These are phyloP conservation scores for Raphanus raphanistrum DNA, from an alignment of 345 rosid species.

Conservation along the genomic window DNA sequence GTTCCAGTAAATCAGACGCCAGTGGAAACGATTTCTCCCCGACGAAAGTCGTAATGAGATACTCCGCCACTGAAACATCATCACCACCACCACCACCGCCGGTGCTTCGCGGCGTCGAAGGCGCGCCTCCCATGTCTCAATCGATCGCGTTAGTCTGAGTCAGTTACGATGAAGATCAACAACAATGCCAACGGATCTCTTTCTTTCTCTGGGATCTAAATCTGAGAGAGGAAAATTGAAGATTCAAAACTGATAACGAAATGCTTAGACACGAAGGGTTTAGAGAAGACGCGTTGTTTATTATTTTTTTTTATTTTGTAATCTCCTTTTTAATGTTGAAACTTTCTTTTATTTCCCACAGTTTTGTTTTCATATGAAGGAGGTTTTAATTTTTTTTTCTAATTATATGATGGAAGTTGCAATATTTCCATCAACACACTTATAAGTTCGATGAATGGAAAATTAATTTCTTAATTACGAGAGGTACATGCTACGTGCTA, in stretches of 20 bases:
- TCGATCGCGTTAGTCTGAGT: constrained; percentile 35
- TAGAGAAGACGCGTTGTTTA: not conserved
- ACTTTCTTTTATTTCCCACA: too few relatives aligned
- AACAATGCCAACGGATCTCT: constrained; percentile 20
- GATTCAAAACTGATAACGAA: constrained; percentile 11
- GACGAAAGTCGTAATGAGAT: constrained; percentile 73
- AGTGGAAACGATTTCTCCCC: constrained; percentile 93
- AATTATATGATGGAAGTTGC: not conserved
- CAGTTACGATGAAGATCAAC: constrained; percentile 29
- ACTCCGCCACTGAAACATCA: constrained; percentile 54
- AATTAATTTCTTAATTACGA: not conserved
- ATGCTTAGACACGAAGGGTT: constrained; percentile 43
- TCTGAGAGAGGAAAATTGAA: constrained; percentile 22
- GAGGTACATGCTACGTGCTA: constrained; percentile 25
- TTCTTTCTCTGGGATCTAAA: constrained; percentile 36
- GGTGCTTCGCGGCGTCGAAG: constrained; percentile 73
- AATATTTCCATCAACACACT: not conserved
- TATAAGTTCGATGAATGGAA: not conserved
- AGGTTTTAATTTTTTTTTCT: not conserved
- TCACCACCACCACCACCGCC: constrained; percentile 47
- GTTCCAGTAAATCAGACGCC: constrained; percentile 90
- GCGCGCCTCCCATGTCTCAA: constrained; percentile 71
- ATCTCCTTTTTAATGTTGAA: not conserved
- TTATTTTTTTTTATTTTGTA: not conserved
- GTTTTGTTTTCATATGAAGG: not conserved